These are phyloP conservation scores for Scheffersomyces ergatensis DNA, from an alignment of 805 yeast genomes.

Conservation along the genomic window DNA sequence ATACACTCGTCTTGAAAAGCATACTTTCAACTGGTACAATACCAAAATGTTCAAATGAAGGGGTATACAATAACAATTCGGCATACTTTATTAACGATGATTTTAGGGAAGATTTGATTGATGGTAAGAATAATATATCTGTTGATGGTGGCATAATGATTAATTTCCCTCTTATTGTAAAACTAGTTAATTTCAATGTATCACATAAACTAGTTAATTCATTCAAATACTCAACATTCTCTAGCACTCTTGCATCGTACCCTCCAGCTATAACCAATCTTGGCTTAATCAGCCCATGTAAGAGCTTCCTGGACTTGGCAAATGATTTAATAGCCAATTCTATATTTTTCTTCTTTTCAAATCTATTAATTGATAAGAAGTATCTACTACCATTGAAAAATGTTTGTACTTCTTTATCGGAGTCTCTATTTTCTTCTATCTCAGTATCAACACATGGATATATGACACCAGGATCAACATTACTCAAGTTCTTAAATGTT, in stretches of 20 bases:
- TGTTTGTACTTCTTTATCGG: slow-evolving; percentile 27
- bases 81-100: slow-evolving; percentile 57
- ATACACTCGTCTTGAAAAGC: slow-evolving; percentile 77
- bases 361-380: slow-evolving; percentile 81
- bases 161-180: slow-evolving; percentile 43
- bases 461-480: slow-evolving; percentile 51
- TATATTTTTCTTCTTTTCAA: slow-evolving; percentile 82
- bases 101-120: slow-evolving; percentile 66
- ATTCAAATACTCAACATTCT: slow-evolving; percentile 69
- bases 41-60: slow-evolving; percentile 92
- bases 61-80: slow-evolving; percentile 76
- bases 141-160: slow-evolving; percentile 31
- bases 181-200: slow-evolving; percentile 40
- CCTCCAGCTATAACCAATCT: slow-evolving; percentile 86
- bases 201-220: slow-evolving; percentile 56
- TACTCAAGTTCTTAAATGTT: slow-evolving; percentile 50
- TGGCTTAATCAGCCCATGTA: slow-evolving; percentile 31
- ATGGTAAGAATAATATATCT: slow-evolving; percentile 74
- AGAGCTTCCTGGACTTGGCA: slow-evolving; percentile 35
- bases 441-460: slow-evolving; percentile 74
- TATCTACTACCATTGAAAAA: slow-evolving; percentile 37
- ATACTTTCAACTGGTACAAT: slow-evolving; percentile 96
- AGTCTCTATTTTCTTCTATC: slow-evolving; percentile 14
- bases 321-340: slow-evolving; percentile 74
- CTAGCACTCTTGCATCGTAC: slow-evolving; percentile 71